phyloP scores from a whole-genome alignment of 1,139 yeast species.

The Nadsonia commutata region DNA sequence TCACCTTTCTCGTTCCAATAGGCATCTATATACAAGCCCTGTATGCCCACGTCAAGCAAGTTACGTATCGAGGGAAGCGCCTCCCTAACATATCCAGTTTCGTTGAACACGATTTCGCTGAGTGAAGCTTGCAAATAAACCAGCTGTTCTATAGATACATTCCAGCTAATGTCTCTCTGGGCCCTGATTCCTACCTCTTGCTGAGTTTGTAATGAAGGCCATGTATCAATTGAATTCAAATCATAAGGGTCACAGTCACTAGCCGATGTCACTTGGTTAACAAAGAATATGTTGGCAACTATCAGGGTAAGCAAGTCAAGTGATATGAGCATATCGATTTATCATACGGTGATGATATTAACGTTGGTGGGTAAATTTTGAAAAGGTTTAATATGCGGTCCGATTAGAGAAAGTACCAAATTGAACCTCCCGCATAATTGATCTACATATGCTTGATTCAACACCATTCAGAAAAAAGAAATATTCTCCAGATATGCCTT shows the following conservation, averaged over 20 bases:
- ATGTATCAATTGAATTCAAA: neutral
- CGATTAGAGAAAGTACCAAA: neutral
- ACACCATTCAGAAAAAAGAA: no score
- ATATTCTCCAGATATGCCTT: no score
- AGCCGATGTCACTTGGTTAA: neutral
- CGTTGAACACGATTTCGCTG: constrained; percentile 34
- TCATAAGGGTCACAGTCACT: neutral
- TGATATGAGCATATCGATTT: no score
- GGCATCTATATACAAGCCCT: constrained; percentile 42
- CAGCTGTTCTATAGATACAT: constrained; percentile 42
- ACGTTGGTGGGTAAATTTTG: no score
- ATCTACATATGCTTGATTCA: no score
- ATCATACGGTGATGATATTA: no score
- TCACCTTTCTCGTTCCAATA: constrained; percentile 43
- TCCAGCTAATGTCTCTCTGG: constrained; percentile 47
- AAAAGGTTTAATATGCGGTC: no score
- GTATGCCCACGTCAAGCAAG: constrained; percentile 37
- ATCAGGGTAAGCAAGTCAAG: no score
- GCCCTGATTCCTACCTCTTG: constrained; percentile 1
- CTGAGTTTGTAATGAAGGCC: neutral
- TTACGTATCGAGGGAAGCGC: constrained; percentile 27
- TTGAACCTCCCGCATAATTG: no score
- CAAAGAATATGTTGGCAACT: no score
- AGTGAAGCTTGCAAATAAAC: constrained; percentile 47
- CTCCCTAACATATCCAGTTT: constrained; percentile 33